Evolutionary conservation across 768 basidiomycete species (phyloP).

Genomic region (Glaciozyma martinii): DNA sequence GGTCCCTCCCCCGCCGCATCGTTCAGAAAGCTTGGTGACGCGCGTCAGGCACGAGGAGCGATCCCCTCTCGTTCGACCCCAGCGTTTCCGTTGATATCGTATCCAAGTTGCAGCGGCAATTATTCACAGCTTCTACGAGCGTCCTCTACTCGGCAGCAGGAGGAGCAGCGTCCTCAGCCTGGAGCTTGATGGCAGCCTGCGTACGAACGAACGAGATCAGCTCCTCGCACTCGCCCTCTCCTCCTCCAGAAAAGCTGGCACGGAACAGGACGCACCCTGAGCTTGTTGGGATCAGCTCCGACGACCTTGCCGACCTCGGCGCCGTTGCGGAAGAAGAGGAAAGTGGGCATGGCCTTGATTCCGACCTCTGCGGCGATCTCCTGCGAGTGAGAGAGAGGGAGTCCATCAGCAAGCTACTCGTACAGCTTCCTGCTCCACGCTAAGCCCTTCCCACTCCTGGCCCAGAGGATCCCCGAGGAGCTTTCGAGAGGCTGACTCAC

Average conservation of each 20-base stretch:
- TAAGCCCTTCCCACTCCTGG: background rate
- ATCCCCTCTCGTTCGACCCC: too few relatives aligned
- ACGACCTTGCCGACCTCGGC: slow-evolving; percentile 42
- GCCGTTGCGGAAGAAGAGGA: slow-evolving; percentile 42
- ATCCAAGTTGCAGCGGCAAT: too few relatives aligned
- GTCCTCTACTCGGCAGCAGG: too few relatives aligned
- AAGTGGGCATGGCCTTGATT: slow-evolving; percentile 43
- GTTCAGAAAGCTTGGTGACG: too few relatives aligned
- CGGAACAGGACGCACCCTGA: slow-evolving; percentile 6
- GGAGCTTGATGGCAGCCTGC: slow-evolving; percentile 3
- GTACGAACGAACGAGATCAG: background rate
- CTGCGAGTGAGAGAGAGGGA: background rate
- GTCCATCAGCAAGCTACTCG: background rate
- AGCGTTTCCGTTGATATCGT: too few relatives aligned
- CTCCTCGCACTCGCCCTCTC: background rate
- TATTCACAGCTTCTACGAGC: too few relatives aligned
- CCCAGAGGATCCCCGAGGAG: background rate
- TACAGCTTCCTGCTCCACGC: too few relatives aligned
- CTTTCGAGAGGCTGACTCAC: background rate
- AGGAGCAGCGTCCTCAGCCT: background rate
- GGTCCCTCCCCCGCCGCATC: too few relatives aligned
- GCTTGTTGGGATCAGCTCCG: slow-evolving; percentile 44
- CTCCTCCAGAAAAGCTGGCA: background rate
- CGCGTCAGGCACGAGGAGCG: too few relatives aligned
- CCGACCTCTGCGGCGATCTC: slow-evolving; percentile 29